These are phyloP conservation scores for Didymella lethalis DNA, from an alignment of 2,329 filamentous ascomycete species.

Conservation along the genomic window DNA sequence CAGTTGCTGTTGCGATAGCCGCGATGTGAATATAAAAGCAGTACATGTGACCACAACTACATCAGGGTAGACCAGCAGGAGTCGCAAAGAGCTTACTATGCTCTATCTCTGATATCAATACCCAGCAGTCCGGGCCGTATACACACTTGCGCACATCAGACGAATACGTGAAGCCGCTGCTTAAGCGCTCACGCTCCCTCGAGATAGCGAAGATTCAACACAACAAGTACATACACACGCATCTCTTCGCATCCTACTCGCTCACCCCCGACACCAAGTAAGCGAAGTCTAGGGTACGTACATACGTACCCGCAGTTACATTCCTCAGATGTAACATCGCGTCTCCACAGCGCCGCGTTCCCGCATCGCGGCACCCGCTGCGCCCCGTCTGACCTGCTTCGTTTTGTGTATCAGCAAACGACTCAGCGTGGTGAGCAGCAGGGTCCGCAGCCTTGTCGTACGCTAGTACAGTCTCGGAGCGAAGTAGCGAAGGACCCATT, in stretches of 20 bases:
- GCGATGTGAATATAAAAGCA: neutral
- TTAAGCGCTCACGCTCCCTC: neutral
- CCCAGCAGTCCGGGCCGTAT: neutral
- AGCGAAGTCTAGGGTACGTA: neutral
- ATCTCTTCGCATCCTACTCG: neutral
- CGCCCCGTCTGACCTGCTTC: neutral
- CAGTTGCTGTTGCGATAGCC: neutral
- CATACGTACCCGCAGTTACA: neutral
- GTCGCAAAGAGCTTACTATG: neutral
- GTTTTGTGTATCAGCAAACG: neutral
- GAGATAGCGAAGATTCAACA: neutral
- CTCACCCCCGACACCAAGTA: neutral
- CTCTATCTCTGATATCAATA: neutral
- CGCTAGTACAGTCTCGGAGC: neutral
- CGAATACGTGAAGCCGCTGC: neutral
- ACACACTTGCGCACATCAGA: neutral
- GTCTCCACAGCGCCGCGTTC: constrained; percentile 10
- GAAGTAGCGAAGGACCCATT: constrained; percentile 1
- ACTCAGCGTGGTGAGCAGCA: neutral
- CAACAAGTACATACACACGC: neutral
- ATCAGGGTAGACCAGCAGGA: neutral
- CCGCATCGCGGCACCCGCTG: neutral
- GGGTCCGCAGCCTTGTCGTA: neutral
- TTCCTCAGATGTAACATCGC: constrained; percentile 6
- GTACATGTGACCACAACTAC: neutral